Percentiles rank a stretch among this genome's conserved stretches.
Conservation (phyloP, 768 basidiomycete species). For the Mycena albidolilacea region DNA sequence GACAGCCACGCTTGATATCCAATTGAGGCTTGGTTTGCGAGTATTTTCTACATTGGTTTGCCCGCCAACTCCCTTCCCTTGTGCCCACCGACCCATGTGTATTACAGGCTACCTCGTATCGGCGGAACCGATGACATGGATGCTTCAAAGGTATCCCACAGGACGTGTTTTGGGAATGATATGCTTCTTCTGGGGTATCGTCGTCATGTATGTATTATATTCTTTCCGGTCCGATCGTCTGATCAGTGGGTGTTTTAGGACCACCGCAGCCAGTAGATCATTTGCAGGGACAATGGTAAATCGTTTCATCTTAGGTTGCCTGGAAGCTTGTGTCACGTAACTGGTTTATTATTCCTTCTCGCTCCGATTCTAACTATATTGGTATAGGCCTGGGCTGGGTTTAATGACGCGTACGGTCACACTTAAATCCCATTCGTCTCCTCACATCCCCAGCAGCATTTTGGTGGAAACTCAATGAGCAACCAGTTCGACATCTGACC, state of each 20-base stretch:
- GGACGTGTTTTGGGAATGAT: conserved; percentile 37
- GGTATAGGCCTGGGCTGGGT: conserved; percentile 45
- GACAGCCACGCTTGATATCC: not conserved
- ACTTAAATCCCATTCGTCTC: not conserved
- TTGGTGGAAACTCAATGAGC: conserved; percentile 49
- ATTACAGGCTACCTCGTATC: conserved; percentile 46
- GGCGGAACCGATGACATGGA: conserved; percentile 47
- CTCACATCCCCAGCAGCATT: conserved; percentile 30
- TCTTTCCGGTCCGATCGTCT: not conserved
- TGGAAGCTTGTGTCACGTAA: conserved; percentile 48
- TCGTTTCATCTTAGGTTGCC: conserved; percentile 45
- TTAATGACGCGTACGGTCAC: conserved; percentile 46
- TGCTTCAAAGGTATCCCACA: conserved; percentile 43
- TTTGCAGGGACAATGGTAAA: conserved; percentile 46
- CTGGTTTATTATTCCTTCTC: not conserved
- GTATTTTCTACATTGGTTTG: conserved; percentile 40
- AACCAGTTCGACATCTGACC: conserved; percentile 46
- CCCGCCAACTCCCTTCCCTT: not conserved
- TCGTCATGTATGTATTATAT: conserved; percentile 41
- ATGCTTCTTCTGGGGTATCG: conserved; percentile 51
- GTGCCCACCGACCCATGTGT: not conserved
- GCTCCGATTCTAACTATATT: not conserved
- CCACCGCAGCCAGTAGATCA: conserved; percentile 43
- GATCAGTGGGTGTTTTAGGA: conserved; percentile 24
- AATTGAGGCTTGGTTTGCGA: conserved; percentile 32